phyloP scores from a whole-genome alignment of 2,329 filamentous ascomycete species.

The Furcasterigmium furcatum region DNA sequence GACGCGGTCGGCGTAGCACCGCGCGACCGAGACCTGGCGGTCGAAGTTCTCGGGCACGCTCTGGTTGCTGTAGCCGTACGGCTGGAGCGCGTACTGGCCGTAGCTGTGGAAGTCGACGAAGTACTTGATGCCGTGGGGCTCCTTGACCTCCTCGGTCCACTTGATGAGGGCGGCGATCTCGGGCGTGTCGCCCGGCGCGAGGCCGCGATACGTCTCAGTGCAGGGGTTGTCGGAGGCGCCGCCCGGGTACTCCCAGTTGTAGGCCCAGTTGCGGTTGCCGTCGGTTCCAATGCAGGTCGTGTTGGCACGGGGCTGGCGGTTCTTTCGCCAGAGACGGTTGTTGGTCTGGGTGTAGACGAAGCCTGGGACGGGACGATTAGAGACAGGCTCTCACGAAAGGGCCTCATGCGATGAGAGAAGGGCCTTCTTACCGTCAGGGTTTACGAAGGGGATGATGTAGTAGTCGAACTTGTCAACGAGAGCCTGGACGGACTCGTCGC shows the following conservation, averaged over 20 bases:
- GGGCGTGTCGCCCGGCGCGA: constrained; percentile 35
- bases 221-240: constrained; percentile 47
- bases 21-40: constrained; percentile 27
- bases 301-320: constrained; percentile 33
- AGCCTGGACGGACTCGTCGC: constrained; percentile 25
- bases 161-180: constrained; percentile 41
- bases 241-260: constrained; percentile 38
- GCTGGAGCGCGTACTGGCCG: constrained; percentile 36
- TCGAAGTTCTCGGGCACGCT: constrained; percentile 31
- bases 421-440: constrained; percentile 41
- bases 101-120: constrained; percentile 48
- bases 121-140: constrained; percentile 32
- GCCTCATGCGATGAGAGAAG: background rate
- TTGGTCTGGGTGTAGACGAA: constrained; percentile 43
- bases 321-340: constrained; percentile 49
- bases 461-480: constrained; percentile 56
- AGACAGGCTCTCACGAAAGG: background rate
- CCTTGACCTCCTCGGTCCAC: constrained; percentile 23
- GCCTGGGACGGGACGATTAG: constrained; percentile 34
- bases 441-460: constrained; percentile 53
- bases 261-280: constrained; percentile 53
- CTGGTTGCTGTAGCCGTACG: constrained; percentile 41
- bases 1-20: constrained; percentile 6
- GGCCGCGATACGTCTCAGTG: constrained; percentile 39
- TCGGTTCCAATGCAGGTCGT: constrained; percentile 42